Conservation (phyloP, 2,329 filamentous ascomycete genomes). For the Xylariaceae sp. region DNA sequence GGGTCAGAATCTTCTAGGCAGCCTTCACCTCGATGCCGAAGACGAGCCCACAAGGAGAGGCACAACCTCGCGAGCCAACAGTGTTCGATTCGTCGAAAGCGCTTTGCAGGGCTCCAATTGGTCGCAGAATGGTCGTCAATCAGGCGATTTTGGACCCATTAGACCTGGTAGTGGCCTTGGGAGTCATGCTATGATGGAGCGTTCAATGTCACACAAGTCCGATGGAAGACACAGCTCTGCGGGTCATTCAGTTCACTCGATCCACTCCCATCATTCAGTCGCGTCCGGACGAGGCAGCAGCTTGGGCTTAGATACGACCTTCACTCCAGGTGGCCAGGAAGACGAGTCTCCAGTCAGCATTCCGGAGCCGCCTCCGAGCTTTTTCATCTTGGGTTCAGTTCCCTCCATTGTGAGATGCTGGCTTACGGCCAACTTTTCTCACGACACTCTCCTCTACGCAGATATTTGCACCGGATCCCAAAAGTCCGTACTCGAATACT, state of each 20-base stretch:
- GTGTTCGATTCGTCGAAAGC: constrained; percentile 95
- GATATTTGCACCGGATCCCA: constrained; percentile 91
- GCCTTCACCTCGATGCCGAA: constrained; percentile 80
- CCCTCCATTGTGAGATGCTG: constrained; percentile 95
- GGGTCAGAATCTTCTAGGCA: constrained; percentile 73
- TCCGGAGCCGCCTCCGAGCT: constrained; percentile 74
- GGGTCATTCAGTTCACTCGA: constrained; percentile 71
- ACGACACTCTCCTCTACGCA: constrained; percentile 84
- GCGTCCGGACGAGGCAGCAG: constrained; percentile 82
- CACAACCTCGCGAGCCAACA: constrained; percentile 88
- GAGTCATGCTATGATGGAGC: constrained; percentile 79
- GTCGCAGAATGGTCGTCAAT: constrained; percentile 77
- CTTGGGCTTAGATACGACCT: constrained; percentile 75
- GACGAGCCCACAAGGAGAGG: constrained; percentile 83
- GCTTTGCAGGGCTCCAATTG: constrained; percentile 85
- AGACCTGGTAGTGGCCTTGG: constrained; percentile 78
- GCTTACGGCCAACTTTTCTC: constrained; percentile 87
- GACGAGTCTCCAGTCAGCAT: constrained; percentile 69
- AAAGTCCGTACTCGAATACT: constrained; percentile 75
- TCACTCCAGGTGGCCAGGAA: constrained; percentile 60
- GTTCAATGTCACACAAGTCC: constrained; percentile 90
- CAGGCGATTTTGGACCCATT: constrained; percentile 74
- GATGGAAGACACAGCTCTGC: constrained; percentile 92
- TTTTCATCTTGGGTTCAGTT: constrained; percentile 83
- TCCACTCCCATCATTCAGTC: constrained; percentile 65